Evolutionary conservation across 768 basidiomycete genomes (phyloP).

Genomic region (Cystobasidium tubakii): DNA sequence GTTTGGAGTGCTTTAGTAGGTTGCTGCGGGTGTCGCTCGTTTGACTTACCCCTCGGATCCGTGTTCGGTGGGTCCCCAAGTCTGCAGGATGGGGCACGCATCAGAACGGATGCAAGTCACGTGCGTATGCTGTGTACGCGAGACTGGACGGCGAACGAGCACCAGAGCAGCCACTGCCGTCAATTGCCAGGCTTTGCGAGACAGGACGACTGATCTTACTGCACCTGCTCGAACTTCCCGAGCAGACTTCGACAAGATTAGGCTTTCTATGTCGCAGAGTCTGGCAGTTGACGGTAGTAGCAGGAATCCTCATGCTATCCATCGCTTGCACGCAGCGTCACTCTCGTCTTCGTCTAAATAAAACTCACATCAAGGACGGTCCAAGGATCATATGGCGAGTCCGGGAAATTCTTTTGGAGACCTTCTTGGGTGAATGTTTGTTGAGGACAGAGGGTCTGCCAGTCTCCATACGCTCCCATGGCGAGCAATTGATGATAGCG

Average conservation of each 20-base stretch:
- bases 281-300: too few relatives aligned
- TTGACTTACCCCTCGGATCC: slow-evolving; percentile 12
- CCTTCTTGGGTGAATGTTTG: slow-evolving; percentile 25
- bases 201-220: too few relatives aligned
- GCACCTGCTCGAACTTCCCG: too few relatives aligned
- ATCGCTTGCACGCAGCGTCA: too few relatives aligned
- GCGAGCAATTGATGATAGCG: background rate
- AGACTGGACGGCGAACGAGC: background rate
- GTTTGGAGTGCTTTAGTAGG: background rate
- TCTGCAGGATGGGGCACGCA: background rate
- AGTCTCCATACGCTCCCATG: slow-evolving; percentile 12
- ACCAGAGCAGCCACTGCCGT: too few relatives aligned
- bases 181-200: too few relatives aligned
- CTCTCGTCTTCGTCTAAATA: too few relatives aligned
- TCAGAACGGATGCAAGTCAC: background rate
- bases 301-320: too few relatives aligned
- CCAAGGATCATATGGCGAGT: slow-evolving; percentile 24
- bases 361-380: slow-evolving; percentile 23
- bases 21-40: background rate
- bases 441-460: slow-evolving; percentile 27
- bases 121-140: background rate
- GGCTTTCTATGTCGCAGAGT: too few relatives aligned
- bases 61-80: slow-evolving; percentile 22
- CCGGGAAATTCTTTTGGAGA: slow-evolving; percentile 33
- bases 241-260: too few relatives aligned